Evolutionary conservation across 148 eudicot genomes (phyloP).

Genomic region (Vaccinium corymbosum): DNA sequence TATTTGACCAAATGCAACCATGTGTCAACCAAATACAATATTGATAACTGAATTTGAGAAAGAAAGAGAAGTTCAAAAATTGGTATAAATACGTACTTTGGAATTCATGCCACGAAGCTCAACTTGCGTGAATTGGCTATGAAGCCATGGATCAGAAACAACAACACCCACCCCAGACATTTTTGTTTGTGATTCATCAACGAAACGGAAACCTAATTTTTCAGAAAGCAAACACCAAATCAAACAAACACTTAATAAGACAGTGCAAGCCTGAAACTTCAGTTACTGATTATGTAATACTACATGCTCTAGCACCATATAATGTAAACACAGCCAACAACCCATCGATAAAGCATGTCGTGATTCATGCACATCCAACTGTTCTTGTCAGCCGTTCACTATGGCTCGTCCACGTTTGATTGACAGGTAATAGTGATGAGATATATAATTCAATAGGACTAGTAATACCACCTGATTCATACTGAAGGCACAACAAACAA

Average conservation of each 20-base stretch:
- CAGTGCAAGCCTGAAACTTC: background rate
- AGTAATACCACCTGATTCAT: background rate
- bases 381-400: background rate
- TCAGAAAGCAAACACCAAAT: slow-evolving; percentile 5
- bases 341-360: background rate
- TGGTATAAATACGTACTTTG: slow-evolving; percentile 36
- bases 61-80: slow-evolving; percentile 3
- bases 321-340: background rate
- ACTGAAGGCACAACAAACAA: background rate
- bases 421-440: background rate
- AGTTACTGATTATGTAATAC: background rate
- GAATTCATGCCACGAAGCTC: slow-evolving; percentile 76
- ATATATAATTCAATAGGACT: background rate
- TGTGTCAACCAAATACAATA: background rate
- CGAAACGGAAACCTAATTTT: slow-evolving; percentile 15
- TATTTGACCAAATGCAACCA: slow-evolving; percentile 23
- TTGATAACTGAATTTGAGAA: background rate
- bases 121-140: slow-evolving; percentile 87
- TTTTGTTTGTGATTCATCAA: slow-evolving; percentile 13
- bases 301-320: background rate
- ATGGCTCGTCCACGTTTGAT: background rate
- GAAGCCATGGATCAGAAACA: slow-evolving; percentile 82
- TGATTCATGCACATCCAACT: background rate
- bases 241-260: background rate
- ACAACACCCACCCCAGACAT: slow-evolving; percentile 75